Percentiles rank a stretch among this genome's conserved stretches.
Evolutionary conservation across 2,329 filamentous ascomycete genomes (phyloP).

Genomic region (Ilyonectria sp.): DNA sequence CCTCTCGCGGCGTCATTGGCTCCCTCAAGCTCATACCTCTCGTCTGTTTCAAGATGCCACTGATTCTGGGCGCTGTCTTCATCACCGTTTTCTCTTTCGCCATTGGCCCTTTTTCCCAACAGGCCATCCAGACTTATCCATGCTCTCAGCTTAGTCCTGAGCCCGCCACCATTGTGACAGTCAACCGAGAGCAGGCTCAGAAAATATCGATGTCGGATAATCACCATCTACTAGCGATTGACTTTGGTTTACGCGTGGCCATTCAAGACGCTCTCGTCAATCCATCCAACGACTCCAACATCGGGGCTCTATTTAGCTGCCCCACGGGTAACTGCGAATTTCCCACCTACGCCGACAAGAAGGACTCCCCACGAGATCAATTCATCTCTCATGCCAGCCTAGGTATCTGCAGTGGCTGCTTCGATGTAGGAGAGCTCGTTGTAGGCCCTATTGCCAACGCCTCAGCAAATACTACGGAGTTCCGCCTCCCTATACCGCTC

Average conservation of each 20-base stretch:
- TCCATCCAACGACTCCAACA: conserved; percentile 3
- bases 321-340: conserved; percentile 15
- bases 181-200: background rate
- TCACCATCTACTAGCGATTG: background rate
- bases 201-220: background rate
- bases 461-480: background rate
- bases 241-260: background rate
- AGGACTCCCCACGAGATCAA: background rate
- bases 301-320: conserved; percentile 9
- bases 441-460: background rate
- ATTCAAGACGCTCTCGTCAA: conserved; percentile 17
- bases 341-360: background rate
- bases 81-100: conserved; percentile 20
- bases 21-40: conserved; percentile 15
- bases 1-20: conserved; percentile 18
- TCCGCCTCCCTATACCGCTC: conserved; percentile 2
- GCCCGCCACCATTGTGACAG: background rate
- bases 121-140: conserved; percentile 28
- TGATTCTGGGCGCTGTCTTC: conserved; percentile 1
- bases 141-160: background rate
- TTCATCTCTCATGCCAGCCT: conserved; percentile 10
- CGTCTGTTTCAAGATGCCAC: background rate
- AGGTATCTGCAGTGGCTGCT: conserved; percentile 20
- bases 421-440: conserved; percentile 6
- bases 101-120: conserved; percentile 25